Base-by-base conservation (phyloP, 345 rosid genomes). In the Litchi chinensis region DNA sequence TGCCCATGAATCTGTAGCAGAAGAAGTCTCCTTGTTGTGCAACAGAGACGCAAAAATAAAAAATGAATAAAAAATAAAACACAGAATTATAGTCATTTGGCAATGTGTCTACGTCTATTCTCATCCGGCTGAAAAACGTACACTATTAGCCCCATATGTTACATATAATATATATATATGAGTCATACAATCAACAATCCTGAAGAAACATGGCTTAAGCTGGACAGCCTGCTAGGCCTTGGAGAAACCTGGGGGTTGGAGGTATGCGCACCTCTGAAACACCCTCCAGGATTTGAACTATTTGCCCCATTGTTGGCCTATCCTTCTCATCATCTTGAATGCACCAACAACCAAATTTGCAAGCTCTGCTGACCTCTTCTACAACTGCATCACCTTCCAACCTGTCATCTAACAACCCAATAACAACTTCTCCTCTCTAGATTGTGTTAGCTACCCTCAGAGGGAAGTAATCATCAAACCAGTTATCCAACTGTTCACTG, bases 331-430 rank as follows among this genome's bases (percentile, higher is more conserved):
- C 68, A n/a, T 76, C 54, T 59, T 81, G 80, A 21, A 81, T 80
- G 70, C 82, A 80, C 83, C 80, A 80, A 22, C 77, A 76, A 62
- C 79, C 73, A 48, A 80, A 71, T 48, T 48, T 77, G 22, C 77
- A 48, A 10, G 64, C 74, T 66, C 78, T 59, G 0, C 10, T 22
- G 1, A 77, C 68, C 70, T 81, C 84, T n/a, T 77, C 77, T 10
- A 13, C 0, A 5, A 71, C 13, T 11, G 26, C 81, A 60, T 77
- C 13, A 5, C 79, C 81, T 21, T 68, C 76, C 26, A 82, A 74
- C 10, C 71, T 73, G 28, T 19, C 57, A 48, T 82, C 84, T 22
- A 82, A 63, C 72, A 82, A 10, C n/a, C 9, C 24, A 40, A 74
- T 37, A 52, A 70, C 76, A 78, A 74, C 57, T n/a, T 60, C 79